Evolutionary conservation across 2,329 filamentous ascomycete genomes (phyloP), one percentile per base, ranked within the genome.

Genomic region (Pseudogymnoascus destructans): DNA sequence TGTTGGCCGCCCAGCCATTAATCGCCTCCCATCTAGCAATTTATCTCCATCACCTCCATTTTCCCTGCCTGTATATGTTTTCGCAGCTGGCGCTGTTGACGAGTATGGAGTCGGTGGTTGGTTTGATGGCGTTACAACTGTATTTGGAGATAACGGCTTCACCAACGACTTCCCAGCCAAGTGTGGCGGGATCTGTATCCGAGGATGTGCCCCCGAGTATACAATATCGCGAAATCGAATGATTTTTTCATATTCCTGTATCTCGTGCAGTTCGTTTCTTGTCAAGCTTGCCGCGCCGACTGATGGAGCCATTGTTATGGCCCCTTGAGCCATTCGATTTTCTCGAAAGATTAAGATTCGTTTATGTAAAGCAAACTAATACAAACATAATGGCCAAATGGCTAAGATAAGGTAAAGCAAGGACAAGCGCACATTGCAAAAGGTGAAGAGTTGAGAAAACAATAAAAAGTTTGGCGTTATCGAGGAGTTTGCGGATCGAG

Each of bases 181-280:
- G 67, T 75, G 73, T 59, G 72, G 65, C 60, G 78, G 76, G 32
- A 77, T 69, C 69, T 81, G 84, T 71, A 85, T 78, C 65, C 74
- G 77, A 55, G 81, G 78, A 67, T 91, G 86, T 65, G 79, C 82
- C 68, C 91, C 90, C 70, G 87, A 81, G 69, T 93, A 77, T 65
- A 97, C 80, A 65, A 84, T 78, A 75, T 95, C 87, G 72, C 84
- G 85, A 71, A 97, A 84, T 65, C 78, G 81, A 68, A 95, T 71
- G 67, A 97, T 87, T 73, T 85, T 89, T 68, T 86, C 80, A 75
- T 89, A 93, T 72, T 91, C 82, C 66, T 76, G 72, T 55, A 85
- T 72, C 67, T 85, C 81, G 66, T 78, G 74, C 60, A 76, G 69
- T 64, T 81, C 77, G 61, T 77, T 75, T 61, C 76, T 69, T 58